Percentiles rank a stretch among this genome's conserved stretches.
phyloP scores from a whole-genome alignment of 805 yeast species.

The Yarrowia bubula region DNA sequence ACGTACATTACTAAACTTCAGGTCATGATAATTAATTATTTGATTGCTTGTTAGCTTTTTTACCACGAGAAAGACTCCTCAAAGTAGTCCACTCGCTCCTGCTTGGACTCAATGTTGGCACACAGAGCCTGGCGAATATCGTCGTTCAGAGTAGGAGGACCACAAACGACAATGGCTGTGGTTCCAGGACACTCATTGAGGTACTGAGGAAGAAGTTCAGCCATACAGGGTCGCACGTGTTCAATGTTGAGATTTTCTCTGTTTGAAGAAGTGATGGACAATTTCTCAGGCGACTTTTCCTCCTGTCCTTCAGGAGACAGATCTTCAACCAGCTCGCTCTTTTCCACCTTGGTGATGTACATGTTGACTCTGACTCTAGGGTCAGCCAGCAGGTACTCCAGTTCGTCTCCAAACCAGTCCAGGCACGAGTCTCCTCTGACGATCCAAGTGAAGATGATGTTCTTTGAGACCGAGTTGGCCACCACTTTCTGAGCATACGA shows the following conservation, averaged over 20 bases:
- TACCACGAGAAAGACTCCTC: conserved; percentile 75
- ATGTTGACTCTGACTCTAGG: conserved; percentile 34
- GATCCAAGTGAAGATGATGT: conserved; percentile 59
- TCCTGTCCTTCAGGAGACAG: neutral
- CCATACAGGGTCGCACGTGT: neutral
- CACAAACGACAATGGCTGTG: conserved; percentile 44
- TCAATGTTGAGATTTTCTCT: neutral
- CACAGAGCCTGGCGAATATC: conserved; percentile 51
- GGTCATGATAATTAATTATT: neutral
- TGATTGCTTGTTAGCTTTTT: neutral
- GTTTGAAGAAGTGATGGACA: neutral
- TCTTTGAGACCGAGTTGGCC: conserved; percentile 36
- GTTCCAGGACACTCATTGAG: neutral
- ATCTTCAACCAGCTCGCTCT: neutral
- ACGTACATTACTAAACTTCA: too few species aligned
- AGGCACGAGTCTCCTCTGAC: conserved; percentile 52
- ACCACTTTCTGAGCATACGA: conserved; percentile 42
- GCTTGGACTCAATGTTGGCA: conserved; percentile 42
- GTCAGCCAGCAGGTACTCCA: conserved; percentile 36
- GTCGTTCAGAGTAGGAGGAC: conserved; percentile 61
- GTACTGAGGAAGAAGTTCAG: neutral
- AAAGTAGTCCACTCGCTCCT: conserved; percentile 56
- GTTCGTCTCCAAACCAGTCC: conserved; percentile 46
- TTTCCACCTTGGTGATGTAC: conserved; percentile 27
- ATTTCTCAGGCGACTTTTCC: neutral